Evolutionary conservation across 1,284 basidiomycete genomes (phyloP).

Genomic region (Pyrrhoderma noxium): DNA sequence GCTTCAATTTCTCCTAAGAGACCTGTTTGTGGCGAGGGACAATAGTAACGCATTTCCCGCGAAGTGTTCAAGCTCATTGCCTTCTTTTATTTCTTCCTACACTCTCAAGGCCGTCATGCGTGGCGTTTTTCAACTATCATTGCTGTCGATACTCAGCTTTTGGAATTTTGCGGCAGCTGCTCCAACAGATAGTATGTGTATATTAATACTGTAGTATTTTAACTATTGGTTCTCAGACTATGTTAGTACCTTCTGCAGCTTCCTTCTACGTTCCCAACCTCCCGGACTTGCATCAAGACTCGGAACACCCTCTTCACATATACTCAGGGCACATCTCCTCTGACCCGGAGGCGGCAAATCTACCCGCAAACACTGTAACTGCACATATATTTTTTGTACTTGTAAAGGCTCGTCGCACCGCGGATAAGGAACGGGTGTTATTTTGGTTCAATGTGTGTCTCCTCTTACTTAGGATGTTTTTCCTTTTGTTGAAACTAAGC

Average conservation of each 20-base stretch:
- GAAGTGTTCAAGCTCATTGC: too few species aligned
- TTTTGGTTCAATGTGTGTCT: constrained; percentile 91
- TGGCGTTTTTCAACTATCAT: too few species aligned
- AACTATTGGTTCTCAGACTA: not conserved
- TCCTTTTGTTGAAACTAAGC: constrained; percentile 3
- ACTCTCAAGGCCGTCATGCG: too few species aligned
- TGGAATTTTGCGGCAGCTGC: constrained; percentile 23
- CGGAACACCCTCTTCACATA: constrained; percentile 63
- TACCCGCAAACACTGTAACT: constrained; percentile 49
- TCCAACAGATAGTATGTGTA: constrained; percentile 42
- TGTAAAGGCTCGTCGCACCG: constrained; percentile 78
- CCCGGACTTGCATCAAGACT: constrained; percentile 70
- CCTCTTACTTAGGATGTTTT: not conserved
- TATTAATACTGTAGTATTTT: not conserved
- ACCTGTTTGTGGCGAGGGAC: too few species aligned
- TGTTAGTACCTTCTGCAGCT: constrained; percentile 65
- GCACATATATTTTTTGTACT: constrained; percentile 88
- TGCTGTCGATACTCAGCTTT: constrained; percentile 2
- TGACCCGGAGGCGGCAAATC: constrained; percentile 55
- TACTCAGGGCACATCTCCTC: constrained; percentile 79
- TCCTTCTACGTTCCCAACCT: constrained; percentile 78
- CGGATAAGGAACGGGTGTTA: constrained; percentile 83
- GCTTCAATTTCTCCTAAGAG: too few species aligned
- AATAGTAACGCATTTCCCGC: too few species aligned
- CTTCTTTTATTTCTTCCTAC: too few species aligned